These are phyloP conservation scores for Penicillium hordei DNA, from an alignment of 2,329 filamentous ascomycete genomes.

Conservation along the genomic window DNA sequence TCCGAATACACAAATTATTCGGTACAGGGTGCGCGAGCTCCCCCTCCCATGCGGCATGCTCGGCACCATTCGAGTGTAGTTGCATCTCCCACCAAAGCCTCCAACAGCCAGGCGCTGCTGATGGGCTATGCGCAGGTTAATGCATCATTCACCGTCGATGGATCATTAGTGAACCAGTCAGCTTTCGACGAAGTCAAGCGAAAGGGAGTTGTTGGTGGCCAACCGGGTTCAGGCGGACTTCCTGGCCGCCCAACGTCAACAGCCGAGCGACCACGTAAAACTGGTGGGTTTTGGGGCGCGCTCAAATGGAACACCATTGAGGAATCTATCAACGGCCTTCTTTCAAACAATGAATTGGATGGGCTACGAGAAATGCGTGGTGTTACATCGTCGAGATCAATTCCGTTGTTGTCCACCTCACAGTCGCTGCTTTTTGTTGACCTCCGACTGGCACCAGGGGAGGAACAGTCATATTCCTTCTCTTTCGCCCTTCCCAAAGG, in stretches of 20 bases:
- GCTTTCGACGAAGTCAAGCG: conserved; percentile 96
- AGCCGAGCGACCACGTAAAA: conserved; percentile 54
- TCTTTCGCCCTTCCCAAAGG: conserved; percentile 81
- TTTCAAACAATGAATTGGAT: conserved; percentile 85
- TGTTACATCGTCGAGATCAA: conserved; percentile 77
- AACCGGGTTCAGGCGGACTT: conserved; percentile 76
- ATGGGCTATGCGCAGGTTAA: conserved; percentile 97
- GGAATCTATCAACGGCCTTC: conserved; percentile 80
- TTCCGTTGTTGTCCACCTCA: conserved; percentile 89
- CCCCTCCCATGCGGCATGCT: conserved; percentile 38
- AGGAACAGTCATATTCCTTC: conserved; percentile 85
- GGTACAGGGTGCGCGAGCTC: conserved; percentile 53
- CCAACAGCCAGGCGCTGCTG: conserved; percentile 70
- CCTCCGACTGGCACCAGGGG: conserved; percentile 78
- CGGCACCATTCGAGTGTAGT: conserved; percentile 49
- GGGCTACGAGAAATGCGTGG: conserved; percentile 95
- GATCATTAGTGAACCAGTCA: conserved; percentile 81
- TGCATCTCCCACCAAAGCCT: conserved; percentile 18
- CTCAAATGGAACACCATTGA: conserved; percentile 88
- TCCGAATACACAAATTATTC: conserved; percentile 72
- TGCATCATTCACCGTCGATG: conserved; percentile 88
- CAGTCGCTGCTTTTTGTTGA: conserved; percentile 97
- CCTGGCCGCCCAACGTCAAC: conserved; percentile 52
- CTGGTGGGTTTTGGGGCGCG: conserved; percentile 75
- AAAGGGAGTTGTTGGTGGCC: conserved; percentile 84